Base-by-base conservation (phyloP, 2,329 filamentous ascomycete species). In the Fusarium continuum region DNA sequence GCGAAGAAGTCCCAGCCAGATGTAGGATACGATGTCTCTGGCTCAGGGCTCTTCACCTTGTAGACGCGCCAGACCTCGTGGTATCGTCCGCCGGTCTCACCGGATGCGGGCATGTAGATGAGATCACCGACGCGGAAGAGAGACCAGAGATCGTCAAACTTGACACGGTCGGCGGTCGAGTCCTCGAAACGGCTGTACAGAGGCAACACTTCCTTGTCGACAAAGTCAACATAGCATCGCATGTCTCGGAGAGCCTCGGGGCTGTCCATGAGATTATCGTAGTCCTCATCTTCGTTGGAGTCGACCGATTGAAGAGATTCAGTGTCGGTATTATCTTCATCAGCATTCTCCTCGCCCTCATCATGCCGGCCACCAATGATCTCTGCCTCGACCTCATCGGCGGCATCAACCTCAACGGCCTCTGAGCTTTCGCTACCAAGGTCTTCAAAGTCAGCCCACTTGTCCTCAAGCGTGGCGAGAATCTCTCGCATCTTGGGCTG, bases 151-250 rank as follows among this genome's bases (percentile, higher is more conserved):
- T 81, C 79, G 14, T 77, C 73, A 25, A 76, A 81, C 43, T 71
- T 73, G 61, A 80, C 74, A 4, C 72, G 73, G 6, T 75, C 71
- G 5, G 66, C 68, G 0, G 31, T 36, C 8, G 54, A 73, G 6
- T 70, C 72, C 4, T 72, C 67, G 31, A 72, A 74, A 4, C 57
- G 58, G 11, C 59, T 50, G 48, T 76, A 70, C 2, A 78, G 55
- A 4, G 77, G 77, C 68, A 81, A 73, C 22, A 81, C 65, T 35
- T 79, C 75, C 17, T 76, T 67, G 34, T 80, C 78, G n/a, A 80
- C 65, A 47, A 81, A 81, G 28, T 79, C 64, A 40, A 81, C 75
- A 32, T 80, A 81, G 72, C 74, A 77, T 13, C 76, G 71, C 74
- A 80, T 78, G 55, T 80, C 76, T 3, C 72, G 64, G 14, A 79